Conservation (phyloP, 129 eudicot genomes). For the Chrysanthemum makinoi region DNA sequence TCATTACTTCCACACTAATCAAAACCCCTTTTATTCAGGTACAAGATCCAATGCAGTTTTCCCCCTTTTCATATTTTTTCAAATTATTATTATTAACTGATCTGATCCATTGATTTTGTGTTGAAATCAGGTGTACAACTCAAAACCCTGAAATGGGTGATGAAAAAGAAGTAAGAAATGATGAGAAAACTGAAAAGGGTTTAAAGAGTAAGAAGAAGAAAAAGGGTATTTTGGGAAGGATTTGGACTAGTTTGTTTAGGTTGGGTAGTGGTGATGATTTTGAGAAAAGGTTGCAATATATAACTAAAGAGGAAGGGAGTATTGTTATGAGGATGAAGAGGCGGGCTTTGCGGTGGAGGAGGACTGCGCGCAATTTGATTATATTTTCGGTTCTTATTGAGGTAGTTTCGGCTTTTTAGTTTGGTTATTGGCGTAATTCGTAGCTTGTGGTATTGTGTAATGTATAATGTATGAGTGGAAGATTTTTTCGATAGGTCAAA, state of each 20-base stretch:
- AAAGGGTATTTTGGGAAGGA: constrained; percentile 59
- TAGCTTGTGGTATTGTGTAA: background rate
- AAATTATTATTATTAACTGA: background rate
- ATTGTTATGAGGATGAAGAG: constrained; percentile 65
- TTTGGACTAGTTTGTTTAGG: constrained; percentile 68
- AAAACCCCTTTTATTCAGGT: no score
- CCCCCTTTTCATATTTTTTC: no score
- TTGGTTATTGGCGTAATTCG: background rate
- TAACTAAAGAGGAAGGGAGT: constrained; percentile 76
- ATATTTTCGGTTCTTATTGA: constrained; percentile 67
- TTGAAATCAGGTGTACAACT: background rate
- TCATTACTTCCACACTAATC: no score
- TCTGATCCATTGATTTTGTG: constrained; percentile 23
- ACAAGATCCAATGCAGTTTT: no score
- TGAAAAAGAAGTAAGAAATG: constrained; percentile 31
- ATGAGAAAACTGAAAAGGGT: constrained; percentile 6
- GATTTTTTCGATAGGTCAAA: background rate
- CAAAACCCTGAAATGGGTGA: constrained; percentile 31
- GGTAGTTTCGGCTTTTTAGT: constrained; percentile 35
- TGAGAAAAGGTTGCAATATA: constrained; percentile 70
- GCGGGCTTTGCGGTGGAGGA: constrained; percentile 58
- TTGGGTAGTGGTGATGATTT: constrained; percentile 66
- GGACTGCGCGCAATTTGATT: constrained; percentile 56
- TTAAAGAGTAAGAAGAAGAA: constrained; percentile 36
- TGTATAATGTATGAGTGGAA: background rate